These are phyloP conservation scores for Fusarium xylarioides DNA, from an alignment of 2,329 filamentous ascomycete genomes.

Conservation along the genomic window DNA sequence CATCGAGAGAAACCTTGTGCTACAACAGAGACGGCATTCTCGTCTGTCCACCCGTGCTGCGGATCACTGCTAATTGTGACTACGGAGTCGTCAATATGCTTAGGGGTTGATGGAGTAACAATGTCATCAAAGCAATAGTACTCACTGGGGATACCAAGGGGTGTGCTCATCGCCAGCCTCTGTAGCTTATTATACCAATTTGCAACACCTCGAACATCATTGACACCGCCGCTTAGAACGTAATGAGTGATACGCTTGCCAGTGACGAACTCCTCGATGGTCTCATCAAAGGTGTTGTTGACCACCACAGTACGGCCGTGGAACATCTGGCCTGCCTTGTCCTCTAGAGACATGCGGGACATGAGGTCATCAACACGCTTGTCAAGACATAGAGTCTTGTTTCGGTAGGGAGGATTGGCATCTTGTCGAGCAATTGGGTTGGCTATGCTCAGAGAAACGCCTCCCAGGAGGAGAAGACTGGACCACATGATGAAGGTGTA, in stretches of 20 bases:
- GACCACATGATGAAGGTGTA: slow-evolving; percentile 20
- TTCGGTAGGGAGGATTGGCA: slow-evolving; percentile 23
- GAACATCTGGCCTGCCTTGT: slow-evolving; percentile 60
- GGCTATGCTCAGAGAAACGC: slow-evolving; percentile 20
- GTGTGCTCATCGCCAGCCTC: slow-evolving; percentile 52
- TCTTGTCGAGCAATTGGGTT: slow-evolving; percentile 23
- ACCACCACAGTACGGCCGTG: slow-evolving; percentile 41
- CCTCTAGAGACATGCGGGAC: slow-evolving; percentile 56
- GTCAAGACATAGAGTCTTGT: slow-evolving; percentile 48
- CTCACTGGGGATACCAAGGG: slow-evolving; percentile 56
- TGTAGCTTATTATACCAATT: slow-evolving; percentile 56
- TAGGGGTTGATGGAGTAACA: no score
- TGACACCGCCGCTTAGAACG: slow-evolving; percentile 56
- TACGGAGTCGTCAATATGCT: not conserved
- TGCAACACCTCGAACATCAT: slow-evolving; percentile 47
- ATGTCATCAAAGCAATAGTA: not conserved
- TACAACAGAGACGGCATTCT: slow-evolving; percentile 42
- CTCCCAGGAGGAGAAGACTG: slow-evolving; percentile 19
- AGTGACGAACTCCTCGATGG: slow-evolving; percentile 24
- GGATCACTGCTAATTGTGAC: slow-evolving; percentile 48
- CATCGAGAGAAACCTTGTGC: slow-evolving; percentile 59
- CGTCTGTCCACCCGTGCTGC: slow-evolving; percentile 53
- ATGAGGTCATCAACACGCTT: slow-evolving; percentile 58
- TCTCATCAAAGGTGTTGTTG: slow-evolving; percentile 30
- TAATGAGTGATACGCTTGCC: slow-evolving; percentile 53